These are phyloP conservation scores for Osmanthus fragrans DNA, from an alignment of 257 asterid genomes.

Conservation along the genomic window DNA sequence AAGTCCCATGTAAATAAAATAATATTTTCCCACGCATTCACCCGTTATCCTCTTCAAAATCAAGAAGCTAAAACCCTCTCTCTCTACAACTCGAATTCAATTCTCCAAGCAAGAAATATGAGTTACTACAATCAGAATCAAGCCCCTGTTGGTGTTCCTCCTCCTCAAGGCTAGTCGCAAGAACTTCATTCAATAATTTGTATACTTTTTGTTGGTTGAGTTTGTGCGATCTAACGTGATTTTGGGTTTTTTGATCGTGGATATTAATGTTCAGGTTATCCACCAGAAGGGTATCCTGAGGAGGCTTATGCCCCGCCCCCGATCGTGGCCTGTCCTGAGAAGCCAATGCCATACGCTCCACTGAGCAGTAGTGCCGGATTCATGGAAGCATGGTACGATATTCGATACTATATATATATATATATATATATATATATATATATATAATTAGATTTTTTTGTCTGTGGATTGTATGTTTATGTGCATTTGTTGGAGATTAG, in stretches of 20 bases:
- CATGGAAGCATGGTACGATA: conserved; percentile 68
- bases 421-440: no score
- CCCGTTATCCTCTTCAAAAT: neutral
- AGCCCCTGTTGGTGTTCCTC: conserved; percentile 73
- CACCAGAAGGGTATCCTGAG: conserved; percentile 70
- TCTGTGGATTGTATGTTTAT: neutral
- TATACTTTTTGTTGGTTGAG: neutral
- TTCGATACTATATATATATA: neutral
- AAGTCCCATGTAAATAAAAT: no score
- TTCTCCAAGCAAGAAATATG: conserved; percentile 31
- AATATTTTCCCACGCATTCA: no score
- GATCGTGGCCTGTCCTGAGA: no score
- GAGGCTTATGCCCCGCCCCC: conserved; percentile 82
- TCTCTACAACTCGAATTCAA: neutral
- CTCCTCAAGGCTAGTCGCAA: conserved; percentile 54
- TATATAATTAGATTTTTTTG: neutral
- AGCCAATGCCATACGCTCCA: no score
- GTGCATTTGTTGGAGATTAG: neutral
- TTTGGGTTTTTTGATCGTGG: neutral
- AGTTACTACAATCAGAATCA: conserved; percentile 69
- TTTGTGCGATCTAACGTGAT: neutral
- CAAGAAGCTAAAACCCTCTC: neutral
- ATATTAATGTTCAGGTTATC: conserved; percentile 46
- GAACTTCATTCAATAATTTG: neutral
- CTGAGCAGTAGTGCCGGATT: conserved; percentile 34